These are phyloP conservation scores for Allomyces arbusculus DNA, from an alignment of 192 early-diverging fungal species.

Conservation along the genomic window DNA sequence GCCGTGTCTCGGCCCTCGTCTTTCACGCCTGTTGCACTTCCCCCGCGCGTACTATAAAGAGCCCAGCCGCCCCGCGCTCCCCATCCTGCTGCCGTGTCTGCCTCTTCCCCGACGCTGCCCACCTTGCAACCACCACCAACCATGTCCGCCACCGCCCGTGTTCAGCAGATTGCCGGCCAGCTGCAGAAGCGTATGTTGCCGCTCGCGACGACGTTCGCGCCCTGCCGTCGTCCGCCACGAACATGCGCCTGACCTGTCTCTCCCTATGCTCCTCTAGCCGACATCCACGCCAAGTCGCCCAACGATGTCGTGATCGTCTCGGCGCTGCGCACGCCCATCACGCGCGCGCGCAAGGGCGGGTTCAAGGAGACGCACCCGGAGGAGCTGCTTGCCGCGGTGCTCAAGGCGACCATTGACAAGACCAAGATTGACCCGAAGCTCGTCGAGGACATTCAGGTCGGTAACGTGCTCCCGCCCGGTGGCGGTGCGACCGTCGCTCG, in stretches of 20 bases:
- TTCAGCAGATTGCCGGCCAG: background rate
- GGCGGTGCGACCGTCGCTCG: conserved; percentile 77
- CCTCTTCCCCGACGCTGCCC: no score
- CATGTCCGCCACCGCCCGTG: background rate
- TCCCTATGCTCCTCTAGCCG: background rate
- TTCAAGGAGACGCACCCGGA: conserved; percentile 80
- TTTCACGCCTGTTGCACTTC: no score
- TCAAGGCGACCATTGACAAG: conserved; percentile 53
- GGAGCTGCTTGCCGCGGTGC: conserved; percentile 51
- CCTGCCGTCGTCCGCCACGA: no score
- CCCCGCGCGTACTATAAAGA: no score
- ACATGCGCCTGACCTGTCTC: no score
- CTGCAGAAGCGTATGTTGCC: background rate
- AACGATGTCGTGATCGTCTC: conserved; percentile 87
- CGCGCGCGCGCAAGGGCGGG: conserved; percentile 70
- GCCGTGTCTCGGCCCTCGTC: no score
- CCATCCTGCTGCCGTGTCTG: no score
- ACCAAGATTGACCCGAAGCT: conserved; percentile 64
- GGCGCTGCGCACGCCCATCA: conserved; percentile 73
- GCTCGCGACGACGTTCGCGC: no score
- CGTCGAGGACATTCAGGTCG: conserved; percentile 88
- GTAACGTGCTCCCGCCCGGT: conserved; percentile 71
- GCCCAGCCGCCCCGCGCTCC: no score
- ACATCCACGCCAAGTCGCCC: conserved; percentile 46
- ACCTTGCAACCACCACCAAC: background rate